phyloP scores from a whole-genome alignment of 2,329 filamentous ascomycete genomes.

The Ascochyta pisi region DNA sequence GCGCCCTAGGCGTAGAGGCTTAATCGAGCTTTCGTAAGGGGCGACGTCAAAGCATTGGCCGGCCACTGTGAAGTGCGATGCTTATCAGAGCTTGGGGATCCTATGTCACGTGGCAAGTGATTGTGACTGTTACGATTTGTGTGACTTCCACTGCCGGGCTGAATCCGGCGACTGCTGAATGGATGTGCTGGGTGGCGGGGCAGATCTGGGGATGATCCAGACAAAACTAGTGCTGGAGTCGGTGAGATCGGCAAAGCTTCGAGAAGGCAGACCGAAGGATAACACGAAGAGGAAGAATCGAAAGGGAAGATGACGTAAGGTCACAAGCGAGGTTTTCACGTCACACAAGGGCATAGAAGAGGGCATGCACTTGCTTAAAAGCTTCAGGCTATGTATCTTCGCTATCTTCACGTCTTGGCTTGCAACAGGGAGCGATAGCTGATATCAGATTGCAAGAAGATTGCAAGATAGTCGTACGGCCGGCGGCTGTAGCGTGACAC shows the following conservation, averaged over 20 bases:
- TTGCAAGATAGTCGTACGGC: constrained; percentile 10
- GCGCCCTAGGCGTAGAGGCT: constrained; percentile 10
- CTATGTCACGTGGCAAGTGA: constrained; percentile 4
- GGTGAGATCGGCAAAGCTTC: constrained; percentile 19
- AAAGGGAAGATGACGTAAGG: not conserved
- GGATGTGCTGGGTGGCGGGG: constrained; percentile 4
- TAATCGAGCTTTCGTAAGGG: constrained; percentile 16
- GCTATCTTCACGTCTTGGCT: constrained; percentile 8
- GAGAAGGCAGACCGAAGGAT: constrained; percentile 16
- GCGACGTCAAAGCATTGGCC: constrained; percentile 11
- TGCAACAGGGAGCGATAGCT: constrained; percentile 4
- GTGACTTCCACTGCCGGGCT: constrained; percentile 2
- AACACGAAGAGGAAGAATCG: not conserved
- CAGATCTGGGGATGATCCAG: constrained; percentile 15
- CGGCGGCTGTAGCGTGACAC: constrained; percentile 7
- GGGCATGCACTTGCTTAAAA: constrained; percentile 6
- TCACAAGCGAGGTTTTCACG: not conserved
- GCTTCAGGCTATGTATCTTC: not conserved
- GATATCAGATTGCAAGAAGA: constrained; percentile 5
- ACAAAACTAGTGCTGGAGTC: constrained; percentile 2
- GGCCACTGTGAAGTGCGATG: constrained; percentile 11
- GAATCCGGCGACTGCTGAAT: constrained; percentile 10
- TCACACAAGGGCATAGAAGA: not conserved
- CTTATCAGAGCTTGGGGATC: constrained; percentile 16
- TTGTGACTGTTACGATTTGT: constrained; percentile 18